A percentile compares a stretch with the other conserved stretches of the same genome.
Evolutionary conservation across 768 basidiomycete genomes (phyloP).

Genomic region (Auriculariales sp.): DNA sequence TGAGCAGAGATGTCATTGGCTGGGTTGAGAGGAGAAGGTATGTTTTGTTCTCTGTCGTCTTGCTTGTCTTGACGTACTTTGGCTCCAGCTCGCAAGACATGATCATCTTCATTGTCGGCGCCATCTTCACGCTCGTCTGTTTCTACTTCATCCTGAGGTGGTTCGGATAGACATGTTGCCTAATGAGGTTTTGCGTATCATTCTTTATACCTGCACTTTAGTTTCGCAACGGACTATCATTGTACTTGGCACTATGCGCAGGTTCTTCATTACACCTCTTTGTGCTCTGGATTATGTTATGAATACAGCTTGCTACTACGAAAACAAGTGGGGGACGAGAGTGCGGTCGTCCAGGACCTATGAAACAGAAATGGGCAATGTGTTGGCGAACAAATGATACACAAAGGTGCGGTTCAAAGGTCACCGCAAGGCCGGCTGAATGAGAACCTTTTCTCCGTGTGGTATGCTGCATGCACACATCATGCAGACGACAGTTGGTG

Average conservation of each 20-base stretch:
- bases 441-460: not conserved
- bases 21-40: conserved; percentile 96
- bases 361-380: too few relatives aligned
- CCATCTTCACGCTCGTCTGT: conserved; percentile 77
- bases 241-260: too few relatives aligned
- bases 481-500: not conserved
- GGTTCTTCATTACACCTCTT: too few relatives aligned
- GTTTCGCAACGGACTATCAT: too few relatives aligned
- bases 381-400: too few relatives aligned
- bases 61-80: conserved; percentile 1
- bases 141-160: conserved; percentile 91
- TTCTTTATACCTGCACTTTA: too few relatives aligned
- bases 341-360: too few relatives aligned
- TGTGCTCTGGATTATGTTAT: not conserved
- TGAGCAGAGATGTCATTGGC: conserved; percentile 87
- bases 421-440: not conserved
- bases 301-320: too few relatives aligned
- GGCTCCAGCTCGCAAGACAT: conserved; percentile 77
- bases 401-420: not conserved
- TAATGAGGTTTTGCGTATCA: too few relatives aligned
- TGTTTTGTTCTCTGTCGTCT: conserved; percentile 12
- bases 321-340: too few relatives aligned
- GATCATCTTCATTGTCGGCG: conserved; percentile 82
- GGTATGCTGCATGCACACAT: not conserved
- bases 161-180: conserved; percentile 48